Conservation (phyloP, 176 grass and related monocot genomes). For the Oryza meyeriana region DNA sequence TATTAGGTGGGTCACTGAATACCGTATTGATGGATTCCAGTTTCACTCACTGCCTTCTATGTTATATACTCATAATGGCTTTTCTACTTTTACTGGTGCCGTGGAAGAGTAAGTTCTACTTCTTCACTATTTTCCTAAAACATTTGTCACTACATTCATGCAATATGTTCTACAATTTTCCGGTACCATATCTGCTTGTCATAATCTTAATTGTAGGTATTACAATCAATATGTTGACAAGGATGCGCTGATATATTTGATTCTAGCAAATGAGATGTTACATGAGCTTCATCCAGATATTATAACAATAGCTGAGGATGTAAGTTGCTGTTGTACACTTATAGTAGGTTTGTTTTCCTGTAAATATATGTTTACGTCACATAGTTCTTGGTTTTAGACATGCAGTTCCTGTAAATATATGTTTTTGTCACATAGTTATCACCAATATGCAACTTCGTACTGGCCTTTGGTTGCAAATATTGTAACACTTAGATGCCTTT, state of each 20-base stretch:
- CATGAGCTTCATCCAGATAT: constrained; percentile 95
- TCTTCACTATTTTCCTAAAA: not conserved
- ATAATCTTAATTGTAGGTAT: constrained; percentile 57
- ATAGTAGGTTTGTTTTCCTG: not conserved
- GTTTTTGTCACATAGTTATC: not conserved
- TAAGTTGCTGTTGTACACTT: constrained; percentile 34
- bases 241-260: constrained; percentile 85
- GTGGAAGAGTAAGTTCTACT: constrained; percentile 78
- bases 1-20: constrained; percentile 85
- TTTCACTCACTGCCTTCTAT: constrained; percentile 93
- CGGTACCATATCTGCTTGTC: not conserved
- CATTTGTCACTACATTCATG: not conserved
- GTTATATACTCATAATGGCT: constrained; percentile 98
- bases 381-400: constrained; percentile 17
- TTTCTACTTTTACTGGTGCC: constrained; percentile 86
- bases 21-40: constrained; percentile 83
- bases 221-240: constrained; percentile 91
- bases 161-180: not conserved
- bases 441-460: not conserved
- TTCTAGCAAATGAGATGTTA: constrained; percentile 95
- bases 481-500: not conserved
- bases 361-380: constrained; percentile 9
- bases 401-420: no score
- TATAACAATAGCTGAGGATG: constrained; percentile 96
- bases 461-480: constrained; percentile 8